Conservation (phyloP, 768 basidiomycete species). For the Ramaria sp. region DNA sequence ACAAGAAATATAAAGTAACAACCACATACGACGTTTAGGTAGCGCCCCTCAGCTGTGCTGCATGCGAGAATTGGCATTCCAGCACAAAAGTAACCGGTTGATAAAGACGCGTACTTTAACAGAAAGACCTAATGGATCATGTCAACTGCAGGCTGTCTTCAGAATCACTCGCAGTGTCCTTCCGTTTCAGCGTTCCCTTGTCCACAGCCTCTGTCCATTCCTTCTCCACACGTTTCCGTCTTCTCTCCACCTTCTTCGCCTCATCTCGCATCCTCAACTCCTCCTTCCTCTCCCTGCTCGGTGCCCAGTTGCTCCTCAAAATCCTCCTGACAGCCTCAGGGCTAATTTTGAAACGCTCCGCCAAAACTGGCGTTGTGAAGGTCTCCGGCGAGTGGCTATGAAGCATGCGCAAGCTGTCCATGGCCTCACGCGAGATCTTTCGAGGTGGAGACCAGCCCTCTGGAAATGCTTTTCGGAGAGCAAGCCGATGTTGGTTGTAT, state of each 20-base stretch:
- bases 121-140: neutral
- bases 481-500: slow-evolving; percentile 37
- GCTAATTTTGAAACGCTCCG: slow-evolving; percentile 66
- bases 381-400: slow-evolving; percentile 50
- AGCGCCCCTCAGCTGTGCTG: too few relatives aligned
- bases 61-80: too few relatives aligned
- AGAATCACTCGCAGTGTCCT: neutral
- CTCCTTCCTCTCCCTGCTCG: slow-evolving; percentile 31
- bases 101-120: neutral
- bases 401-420: slow-evolving; percentile 66
- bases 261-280: slow-evolving; percentile 14
- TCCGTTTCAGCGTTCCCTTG: slow-evolving; percentile 6
- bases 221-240: slow-evolving; percentile 4
- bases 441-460: slow-evolving; percentile 69
- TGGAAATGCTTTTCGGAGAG: slow-evolving; percentile 45
- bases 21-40: too few relatives aligned
- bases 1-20: too few relatives aligned
- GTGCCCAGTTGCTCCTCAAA: slow-evolving; percentile 64
- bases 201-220: slow-evolving; percentile 12
- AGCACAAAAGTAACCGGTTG: too few relatives aligned
- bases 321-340: slow-evolving; percentile 76
- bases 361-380: slow-evolving; percentile 59
- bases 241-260: slow-evolving; percentile 11
- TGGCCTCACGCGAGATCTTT: slow-evolving; percentile 73
- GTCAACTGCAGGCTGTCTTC: slow-evolving; percentile 1